Evolutionary conservation across 2,329 filamentous ascomycete species (phyloP), one percentile per base, ranked within the genome.

Genomic region (Decorospora gaudefroyi): DNA sequence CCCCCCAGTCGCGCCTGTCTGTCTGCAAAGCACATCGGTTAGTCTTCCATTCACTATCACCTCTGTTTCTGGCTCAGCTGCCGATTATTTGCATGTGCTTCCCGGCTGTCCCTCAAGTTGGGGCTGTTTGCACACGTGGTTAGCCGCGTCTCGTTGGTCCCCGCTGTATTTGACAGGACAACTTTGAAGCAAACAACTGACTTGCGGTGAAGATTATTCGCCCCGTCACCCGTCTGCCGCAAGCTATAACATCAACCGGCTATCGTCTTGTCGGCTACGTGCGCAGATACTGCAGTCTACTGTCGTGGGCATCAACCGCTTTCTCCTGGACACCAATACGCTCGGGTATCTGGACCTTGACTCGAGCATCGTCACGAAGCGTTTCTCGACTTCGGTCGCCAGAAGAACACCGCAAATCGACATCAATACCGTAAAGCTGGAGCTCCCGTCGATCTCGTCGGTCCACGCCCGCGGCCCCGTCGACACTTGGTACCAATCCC

Each of bases 401-500:
- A 45, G 25, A 19, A 25, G 31, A 17, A 13, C 42, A 36, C 34
- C 34, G 43, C 54, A 21, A 47, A 43, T 49, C 19, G 35, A 52
- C 46, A 33, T 49, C 69, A 77, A 83, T 76, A 86, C 84, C 88
- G 88, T 83, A 86, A 93, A 91, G 80, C 89, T 95, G 89, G 89
- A 91, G 88, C 84, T 91, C 74, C 87, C 88, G 76, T 88, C 88
- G 76, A 87, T 90, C 70, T 87, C 87, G 69, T 85, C 88, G 78
- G 83, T 88, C 77, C 85, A 88, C 75, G 83, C 85, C 81, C 85
- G 87, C 83, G 86, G 85, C 78, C 79, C 80, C 69, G 79, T 81
- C 74, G 86, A 91, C 74, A 78, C 78, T 71, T 89, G 83, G 75
- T 87, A 85, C 75, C 85, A 84, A 74, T 76, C 79, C 68, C 80